Conservation (phyloP, 129 eudicot genomes). For the Flaveria sonorensis region DNA sequence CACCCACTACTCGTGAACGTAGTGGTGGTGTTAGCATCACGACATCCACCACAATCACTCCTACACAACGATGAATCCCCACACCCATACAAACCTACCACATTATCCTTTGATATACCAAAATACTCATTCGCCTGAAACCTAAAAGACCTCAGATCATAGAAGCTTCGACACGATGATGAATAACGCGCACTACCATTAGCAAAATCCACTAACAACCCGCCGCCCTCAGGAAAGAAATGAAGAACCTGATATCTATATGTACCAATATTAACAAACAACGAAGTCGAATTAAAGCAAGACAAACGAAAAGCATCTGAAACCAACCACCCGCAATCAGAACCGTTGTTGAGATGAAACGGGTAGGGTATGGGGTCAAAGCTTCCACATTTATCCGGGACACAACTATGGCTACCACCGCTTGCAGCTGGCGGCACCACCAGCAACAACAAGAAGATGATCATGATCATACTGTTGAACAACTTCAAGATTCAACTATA, state of each 20-base stretch:
- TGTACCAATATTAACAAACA: conserved; percentile 56
- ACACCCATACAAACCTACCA: conserved; percentile 80
- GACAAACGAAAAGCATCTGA: conserved; percentile 53
- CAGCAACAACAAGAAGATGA: conserved; percentile 24
- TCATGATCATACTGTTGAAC: conserved; percentile 18
- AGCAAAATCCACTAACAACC: conserved; percentile 60
- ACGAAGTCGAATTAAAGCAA: conserved; percentile 52
- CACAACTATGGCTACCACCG: not conserved
- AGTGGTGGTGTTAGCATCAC: conserved; percentile 30
- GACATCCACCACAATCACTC: conserved; percentile 47
- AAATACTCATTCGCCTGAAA: conserved; percentile 52
- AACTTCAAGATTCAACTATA: conserved; percentile 5
- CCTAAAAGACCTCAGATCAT: conserved; percentile 55
- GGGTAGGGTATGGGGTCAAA: conserved; percentile 65
- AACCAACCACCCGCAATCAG: conserved; percentile 30
- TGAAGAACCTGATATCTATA: conserved; percentile 51
- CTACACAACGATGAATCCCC: conserved; percentile 82
- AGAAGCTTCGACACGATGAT: conserved; percentile 47
- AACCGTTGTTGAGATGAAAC: conserved; percentile 42
- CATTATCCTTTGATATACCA: conserved; percentile 74
- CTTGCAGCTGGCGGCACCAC: conserved; percentile 21
- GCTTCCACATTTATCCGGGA: conserved; percentile 51
- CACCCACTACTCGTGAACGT: conserved; percentile 53
- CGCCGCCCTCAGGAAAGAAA: conserved; percentile 67
- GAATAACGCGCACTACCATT: conserved; percentile 33